Conservation (phyloP, 352 stramenopile species). For the Phytophthora brassicae region DNA sequence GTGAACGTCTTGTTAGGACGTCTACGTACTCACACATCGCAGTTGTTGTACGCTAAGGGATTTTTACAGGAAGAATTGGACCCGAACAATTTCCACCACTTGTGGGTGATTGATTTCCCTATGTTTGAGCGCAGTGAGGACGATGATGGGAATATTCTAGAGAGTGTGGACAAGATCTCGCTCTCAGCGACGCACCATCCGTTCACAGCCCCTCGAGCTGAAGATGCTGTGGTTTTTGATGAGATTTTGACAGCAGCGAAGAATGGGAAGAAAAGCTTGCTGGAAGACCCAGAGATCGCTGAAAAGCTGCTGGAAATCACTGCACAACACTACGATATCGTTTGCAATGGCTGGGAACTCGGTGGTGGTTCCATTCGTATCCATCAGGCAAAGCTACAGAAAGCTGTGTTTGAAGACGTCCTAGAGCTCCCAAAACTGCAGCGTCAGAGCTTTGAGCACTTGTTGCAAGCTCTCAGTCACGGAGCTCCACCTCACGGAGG, state of each 20-base stretch:
- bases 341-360: slow-evolving; percentile 89
- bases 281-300: slow-evolving; percentile 51
- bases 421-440: slow-evolving; percentile 66
- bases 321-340: slow-evolving; percentile 86
- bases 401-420: slow-evolving; percentile 77
- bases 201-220: slow-evolving; percentile 73
- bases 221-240: slow-evolving; percentile 46
- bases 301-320: slow-evolving; percentile 63
- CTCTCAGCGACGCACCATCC: slow-evolving; percentile 85
- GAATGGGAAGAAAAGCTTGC: slow-evolving; percentile 35
- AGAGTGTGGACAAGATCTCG: slow-evolving; percentile 33
- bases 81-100: slow-evolving; percentile 69
- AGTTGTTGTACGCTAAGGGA: slow-evolving; percentile 61
- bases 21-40: slow-evolving; percentile 63
- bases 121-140: slow-evolving; percentile 85
- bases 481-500: slow-evolving; percentile 83
- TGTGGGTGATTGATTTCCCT: slow-evolving; percentile 89
- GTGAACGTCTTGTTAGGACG: slow-evolving; percentile 64
- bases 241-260: slow-evolving; percentile 40
- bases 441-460: slow-evolving; percentile 81
- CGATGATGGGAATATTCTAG: slow-evolving; percentile 33
- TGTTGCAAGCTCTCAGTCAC: slow-evolving; percentile 77
- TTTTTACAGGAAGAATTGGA: slow-evolving; percentile 64
- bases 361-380: slow-evolving; percentile 88
- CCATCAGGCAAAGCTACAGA: slow-evolving; percentile 71